Evolutionary conservation across 257 asterid species (phyloP).

Genomic region (Penstemon davidsonii): DNA sequence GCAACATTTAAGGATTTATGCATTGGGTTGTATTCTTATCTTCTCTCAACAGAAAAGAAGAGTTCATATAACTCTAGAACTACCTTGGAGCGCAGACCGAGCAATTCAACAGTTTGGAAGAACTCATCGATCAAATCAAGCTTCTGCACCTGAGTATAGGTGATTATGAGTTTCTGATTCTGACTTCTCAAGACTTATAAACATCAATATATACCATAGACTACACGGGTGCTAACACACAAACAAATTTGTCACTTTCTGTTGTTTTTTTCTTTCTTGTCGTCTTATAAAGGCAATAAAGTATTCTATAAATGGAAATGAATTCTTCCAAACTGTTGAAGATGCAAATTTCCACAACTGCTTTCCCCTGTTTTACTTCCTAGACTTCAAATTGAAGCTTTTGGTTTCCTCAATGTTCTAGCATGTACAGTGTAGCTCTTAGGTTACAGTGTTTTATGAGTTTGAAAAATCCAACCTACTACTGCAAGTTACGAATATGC

Average conservation of each 20-base stretch:
- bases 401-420: neutral
- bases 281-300: slow-evolving; percentile 1
- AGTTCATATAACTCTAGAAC: slow-evolving; percentile 93
- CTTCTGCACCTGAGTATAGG: slow-evolving; percentile 98
- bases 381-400: slow-evolving; percentile 1
- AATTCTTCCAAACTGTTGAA: slow-evolving; percentile 17
- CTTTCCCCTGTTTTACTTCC: neutral
- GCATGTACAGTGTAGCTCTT: neutral
- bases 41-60: slow-evolving; percentile 75
- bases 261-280: neutral
- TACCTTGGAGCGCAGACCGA: slow-evolving; percentile 99
- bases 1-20: slow-evolving; percentile 26
- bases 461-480: slow-evolving; percentile 10
- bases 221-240: neutral
- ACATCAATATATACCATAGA: slow-evolving; percentile 13
- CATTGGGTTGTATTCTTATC: slow-evolving; percentile 28
- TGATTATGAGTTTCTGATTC: slow-evolving; percentile 34
- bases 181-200: slow-evolving; percentile 3
- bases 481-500: slow-evolving; percentile 14
- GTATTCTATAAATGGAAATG: slow-evolving; percentile 5
- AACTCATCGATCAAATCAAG: slow-evolving; percentile 98
- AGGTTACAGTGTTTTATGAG: neutral
- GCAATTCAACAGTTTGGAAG: slow-evolving; percentile 99
- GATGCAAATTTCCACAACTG: slow-evolving; percentile 12
- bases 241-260: neutral